These are phyloP conservation scores for Mucor saturninus DNA, from an alignment of 371 early-diverging fungal genomes.

Conservation along the genomic window DNA sequence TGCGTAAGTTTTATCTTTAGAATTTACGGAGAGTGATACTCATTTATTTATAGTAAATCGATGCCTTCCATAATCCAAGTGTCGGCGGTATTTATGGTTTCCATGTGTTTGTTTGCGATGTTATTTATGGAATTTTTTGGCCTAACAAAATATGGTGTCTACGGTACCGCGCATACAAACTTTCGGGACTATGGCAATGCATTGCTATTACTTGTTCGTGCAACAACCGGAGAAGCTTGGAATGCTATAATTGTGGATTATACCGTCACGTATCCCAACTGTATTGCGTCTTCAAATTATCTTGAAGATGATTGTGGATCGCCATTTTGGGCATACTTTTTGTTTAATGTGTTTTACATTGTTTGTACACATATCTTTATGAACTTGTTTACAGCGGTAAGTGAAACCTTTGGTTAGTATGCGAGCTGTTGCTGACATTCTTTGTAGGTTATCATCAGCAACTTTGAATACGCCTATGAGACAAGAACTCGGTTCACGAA, in stretches of 20 bases:
- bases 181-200: slow-evolving; percentile 64
- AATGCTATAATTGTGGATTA: slow-evolving; percentile 63
- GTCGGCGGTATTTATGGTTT: slow-evolving; percentile 63
- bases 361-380: slow-evolving; percentile 64
- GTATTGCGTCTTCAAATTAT: slow-evolving; percentile 48
- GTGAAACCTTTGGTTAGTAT: neutral
- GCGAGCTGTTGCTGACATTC: neutral
- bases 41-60: slow-evolving; percentile 41
- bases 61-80: slow-evolving; percentile 59
- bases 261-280: slow-evolving; percentile 53
- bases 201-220: slow-evolving; percentile 57
- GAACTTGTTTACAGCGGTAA: slow-evolving; percentile 66
- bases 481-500: slow-evolving; percentile 59
- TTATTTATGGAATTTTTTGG: slow-evolving; percentile 67
- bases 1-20: slow-evolving; percentile 38
- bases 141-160: slow-evolving; percentile 56
- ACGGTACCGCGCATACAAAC: slow-evolving; percentile 49
- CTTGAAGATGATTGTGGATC: slow-evolving; percentile 61
- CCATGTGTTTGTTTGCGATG: slow-evolving; percentile 63
- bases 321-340: slow-evolving; percentile 56
- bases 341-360: slow-evolving; percentile 61
- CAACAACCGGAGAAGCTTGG: slow-evolving; percentile 68
- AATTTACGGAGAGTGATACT: neutral
- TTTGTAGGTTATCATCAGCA: slow-evolving; percentile 57
- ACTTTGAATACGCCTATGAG: slow-evolving; percentile 66